These are phyloP conservation scores for Mortierella antarctica DNA, from an alignment of 192 early-diverging fungal genomes.

Conservation along the genomic window DNA sequence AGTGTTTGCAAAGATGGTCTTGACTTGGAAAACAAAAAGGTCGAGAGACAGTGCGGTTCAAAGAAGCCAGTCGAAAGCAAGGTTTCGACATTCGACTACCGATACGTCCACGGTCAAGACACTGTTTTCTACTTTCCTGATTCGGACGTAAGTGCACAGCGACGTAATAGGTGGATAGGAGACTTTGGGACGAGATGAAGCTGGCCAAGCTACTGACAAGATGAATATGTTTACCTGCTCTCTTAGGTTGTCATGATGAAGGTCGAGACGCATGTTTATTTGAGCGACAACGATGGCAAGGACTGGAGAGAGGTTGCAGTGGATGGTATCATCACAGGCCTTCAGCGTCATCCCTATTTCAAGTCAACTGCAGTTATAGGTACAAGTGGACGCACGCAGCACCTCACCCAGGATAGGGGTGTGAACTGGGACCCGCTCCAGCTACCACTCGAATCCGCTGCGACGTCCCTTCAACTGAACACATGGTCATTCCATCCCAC, in stretches of 20 bases:
- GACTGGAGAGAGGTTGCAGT: conserved; percentile 61
- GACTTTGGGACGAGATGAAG: background rate
- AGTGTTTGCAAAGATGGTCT: conserved; percentile 83
- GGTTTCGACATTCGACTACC: conserved; percentile 37
- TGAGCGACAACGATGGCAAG: conserved; percentile 73
- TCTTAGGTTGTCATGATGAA: conserved; percentile 61
- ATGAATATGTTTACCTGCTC: background rate
- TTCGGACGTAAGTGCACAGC: conserved; percentile 34
- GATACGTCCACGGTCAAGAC: conserved; percentile 14
- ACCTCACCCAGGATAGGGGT: conserved; percentile 72
- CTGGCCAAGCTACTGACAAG: background rate
- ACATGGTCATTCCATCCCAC: conserved; percentile 82
- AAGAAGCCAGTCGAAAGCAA: conserved; percentile 49
- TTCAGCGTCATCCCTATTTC: conserved; percentile 74
- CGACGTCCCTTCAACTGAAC: conserved; percentile 65
- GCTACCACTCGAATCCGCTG: conserved; percentile 70
- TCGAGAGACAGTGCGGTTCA: conserved; percentile 78
- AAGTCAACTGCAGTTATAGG: conserved; percentile 71
- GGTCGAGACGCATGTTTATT: conserved; percentile 57
- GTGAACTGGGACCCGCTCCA: conserved; percentile 65
- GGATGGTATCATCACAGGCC: conserved; percentile 53
- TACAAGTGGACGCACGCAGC: conserved; percentile 56
- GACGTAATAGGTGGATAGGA: background rate
- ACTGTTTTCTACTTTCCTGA: conserved; percentile 49
- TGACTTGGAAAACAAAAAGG: conserved; percentile 66